Evolutionary conservation across 2,329 filamentous ascomycete species (phyloP), one percentile per base, ranked within the genome.

Genomic region (Pleurostoma richardsiae): DNA sequence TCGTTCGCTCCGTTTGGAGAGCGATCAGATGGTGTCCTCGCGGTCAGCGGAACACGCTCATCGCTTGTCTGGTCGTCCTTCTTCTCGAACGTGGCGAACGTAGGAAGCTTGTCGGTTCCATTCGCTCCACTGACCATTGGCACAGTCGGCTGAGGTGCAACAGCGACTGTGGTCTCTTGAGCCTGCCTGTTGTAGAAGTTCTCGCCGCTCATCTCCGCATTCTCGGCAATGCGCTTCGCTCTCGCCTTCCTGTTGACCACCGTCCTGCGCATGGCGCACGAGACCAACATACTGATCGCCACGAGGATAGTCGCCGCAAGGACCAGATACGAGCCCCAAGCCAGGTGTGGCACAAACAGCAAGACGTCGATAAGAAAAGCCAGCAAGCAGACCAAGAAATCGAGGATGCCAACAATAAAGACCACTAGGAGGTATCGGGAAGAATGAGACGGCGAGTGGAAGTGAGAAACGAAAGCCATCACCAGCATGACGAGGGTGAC

Each of bases 161-260:
- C 60, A 4, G 69, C 62, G 2, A 68, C 63, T 3, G 67, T 58
- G 33, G 73, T 61, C 50, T 82, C 68, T 51, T 80, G 75, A 36
- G 72, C 76, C 65, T 86, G 81, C 49, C 85, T 78, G 58, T 85
- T 86, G 67, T 95, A 96, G 64, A 86, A 96, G 61, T 91, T 94
- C 59, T 94, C 84, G 29, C 92, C 92, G 63, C 88, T 97, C 91
- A 97, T 97, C 63, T 97, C 91, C 6, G 91, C 89, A 62, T 97
- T 96, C 65, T 95, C 88, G 3, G 84, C 90, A 61, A 97, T 95
- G 41, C 90, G 82, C 72, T 85, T 89, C 76, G 94, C 91, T 52
- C 91, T 81, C n/a, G 91, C 88, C 71, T 96, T 96, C 57, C 92
- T 82, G 65, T 88, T 88, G 51, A 96, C 88, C 48, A 97, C 73